phyloP scores from a whole-genome alignment of 176 grass and related monocot genomes.

The Cymbopogon citratus region DNA sequence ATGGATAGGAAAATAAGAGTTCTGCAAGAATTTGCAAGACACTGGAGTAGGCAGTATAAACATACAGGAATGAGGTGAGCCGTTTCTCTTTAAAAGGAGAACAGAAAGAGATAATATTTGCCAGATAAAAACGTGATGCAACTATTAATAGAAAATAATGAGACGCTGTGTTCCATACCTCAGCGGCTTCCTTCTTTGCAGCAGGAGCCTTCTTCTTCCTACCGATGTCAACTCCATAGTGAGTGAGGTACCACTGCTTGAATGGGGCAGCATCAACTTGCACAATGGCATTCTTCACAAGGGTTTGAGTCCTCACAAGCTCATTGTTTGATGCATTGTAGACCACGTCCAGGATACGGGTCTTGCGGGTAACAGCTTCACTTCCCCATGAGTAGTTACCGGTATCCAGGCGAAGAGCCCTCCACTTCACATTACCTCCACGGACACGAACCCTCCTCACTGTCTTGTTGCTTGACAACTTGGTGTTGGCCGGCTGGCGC shows the following conservation, averaged over 20 bases:
- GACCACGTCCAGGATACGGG: conserved; percentile 78
- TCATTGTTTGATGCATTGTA: conserved; percentile 95
- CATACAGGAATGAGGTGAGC: background rate
- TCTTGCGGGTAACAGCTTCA: conserved; percentile 80
- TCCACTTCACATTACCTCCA: conserved; percentile 84
- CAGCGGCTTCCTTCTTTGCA: conserved; percentile 40
- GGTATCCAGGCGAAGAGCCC: conserved; percentile 76
- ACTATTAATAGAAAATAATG: background rate
- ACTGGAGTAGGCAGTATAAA: background rate
- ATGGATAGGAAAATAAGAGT: background rate
- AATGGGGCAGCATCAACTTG: conserved; percentile 94
- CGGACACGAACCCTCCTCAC: conserved; percentile 73
- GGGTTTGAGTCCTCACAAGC: conserved; percentile 90
- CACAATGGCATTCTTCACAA: conserved; percentile 83
- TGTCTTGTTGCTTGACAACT: conserved; percentile 86
- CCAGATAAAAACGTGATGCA: background rate
- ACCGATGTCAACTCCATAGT: conserved; percentile 88
- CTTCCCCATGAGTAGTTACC: conserved; percentile 95
- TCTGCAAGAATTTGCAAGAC: background rate
- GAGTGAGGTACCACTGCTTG: conserved; percentile 90
- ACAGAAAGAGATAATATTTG: background rate
- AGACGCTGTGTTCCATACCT: background rate
- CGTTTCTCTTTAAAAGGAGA: background rate
- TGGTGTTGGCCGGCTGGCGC: conserved; percentile 77
- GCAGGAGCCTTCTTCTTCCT: conserved; percentile 45